Base-by-base conservation (phyloP, 106 monocot species). In the Acorus calamus region DNA sequence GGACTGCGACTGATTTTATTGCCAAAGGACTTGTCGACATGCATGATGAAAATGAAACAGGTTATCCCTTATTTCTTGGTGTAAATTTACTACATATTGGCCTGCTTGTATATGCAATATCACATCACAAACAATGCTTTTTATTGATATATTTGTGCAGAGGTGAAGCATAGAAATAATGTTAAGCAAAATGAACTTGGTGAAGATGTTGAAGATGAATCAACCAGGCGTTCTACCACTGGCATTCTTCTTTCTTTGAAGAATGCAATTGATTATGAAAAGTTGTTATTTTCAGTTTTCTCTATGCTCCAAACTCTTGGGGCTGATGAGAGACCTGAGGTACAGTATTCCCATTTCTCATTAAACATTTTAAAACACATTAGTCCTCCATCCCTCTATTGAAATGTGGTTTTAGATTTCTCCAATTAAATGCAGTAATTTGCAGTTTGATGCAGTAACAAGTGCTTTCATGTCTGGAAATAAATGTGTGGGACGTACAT, bases 1-100 rank as follows among this genome's bases (percentile, higher is more conserved):
- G 98, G 98, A 92, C 88, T 58, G 85, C 92, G 63, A 88, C 83
- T 70, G 98, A 98, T 77, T 98, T 98, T 74, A 81, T 98, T 78
- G 98, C 83, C n/a, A 91, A 83, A 59, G 91, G 98, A 60, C 71
- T 98, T 60, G 61, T 61, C 51, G 69, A 62, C 4, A 75, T 14
- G 53, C 62, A 47, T 58, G 8, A 75, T 10, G 77, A 75, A 67
- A 68, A 47, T 6, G 66, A 62, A 49, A 45, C 66, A 44, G 66
- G 58, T 66, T 57, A 51, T 5, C 46, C 50, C 3, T 50, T 60
- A 55, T 10, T 47, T 0, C 28, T 28, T 28, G 28, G 28, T 28
- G 28, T 28, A 28, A 28, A 28, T 28, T 28, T 28, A 28, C 28
- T 28, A 28, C 28, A 28, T 28, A 28, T 28, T 28, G 28, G 28